These are phyloP conservation scores for Larix kaempferi DNA, from an alignment of 75 land plant genomes.

Conservation along the genomic window DNA sequence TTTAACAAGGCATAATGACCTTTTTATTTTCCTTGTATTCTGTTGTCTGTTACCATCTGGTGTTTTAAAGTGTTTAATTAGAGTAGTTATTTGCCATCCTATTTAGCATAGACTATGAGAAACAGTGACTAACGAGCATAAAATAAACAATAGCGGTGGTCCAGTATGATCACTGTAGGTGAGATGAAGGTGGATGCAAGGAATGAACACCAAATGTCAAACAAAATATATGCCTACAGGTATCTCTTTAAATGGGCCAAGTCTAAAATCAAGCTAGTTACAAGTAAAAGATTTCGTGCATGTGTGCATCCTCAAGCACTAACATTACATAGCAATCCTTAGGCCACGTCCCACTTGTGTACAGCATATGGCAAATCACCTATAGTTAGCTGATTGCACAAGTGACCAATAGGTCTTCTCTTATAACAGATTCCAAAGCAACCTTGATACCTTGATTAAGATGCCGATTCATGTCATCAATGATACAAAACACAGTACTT, in stretches of 20 bases:
- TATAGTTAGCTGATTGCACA: not conserved
- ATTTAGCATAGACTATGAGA: not conserved
- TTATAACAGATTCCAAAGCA: not conserved
- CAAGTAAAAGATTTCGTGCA: not conserved
- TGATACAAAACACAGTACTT: not conserved
- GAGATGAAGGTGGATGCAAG: not conserved
- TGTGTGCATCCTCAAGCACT: not conserved
- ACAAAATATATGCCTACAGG: not conserved
- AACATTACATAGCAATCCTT: not conserved
- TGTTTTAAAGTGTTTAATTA: not conserved
- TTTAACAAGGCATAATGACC: not conserved
- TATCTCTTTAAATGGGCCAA: not conserved
- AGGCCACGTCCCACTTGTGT: not conserved
- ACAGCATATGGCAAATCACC: not conserved
- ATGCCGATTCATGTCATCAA: not conserved
- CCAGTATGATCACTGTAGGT: not conserved
- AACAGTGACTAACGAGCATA: not conserved
- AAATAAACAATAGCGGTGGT: not conserved
- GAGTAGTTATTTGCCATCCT: not conserved
- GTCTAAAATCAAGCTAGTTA: not conserved
- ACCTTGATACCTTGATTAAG: not conserved
- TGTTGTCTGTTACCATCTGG: not conserved
- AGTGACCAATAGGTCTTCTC: not conserved
- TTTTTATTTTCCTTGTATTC: conserved; percentile 5
- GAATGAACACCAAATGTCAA: not conserved